Conservation (phyloP, 768 basidiomycete species). For the Tylopilus sp. region DNA sequence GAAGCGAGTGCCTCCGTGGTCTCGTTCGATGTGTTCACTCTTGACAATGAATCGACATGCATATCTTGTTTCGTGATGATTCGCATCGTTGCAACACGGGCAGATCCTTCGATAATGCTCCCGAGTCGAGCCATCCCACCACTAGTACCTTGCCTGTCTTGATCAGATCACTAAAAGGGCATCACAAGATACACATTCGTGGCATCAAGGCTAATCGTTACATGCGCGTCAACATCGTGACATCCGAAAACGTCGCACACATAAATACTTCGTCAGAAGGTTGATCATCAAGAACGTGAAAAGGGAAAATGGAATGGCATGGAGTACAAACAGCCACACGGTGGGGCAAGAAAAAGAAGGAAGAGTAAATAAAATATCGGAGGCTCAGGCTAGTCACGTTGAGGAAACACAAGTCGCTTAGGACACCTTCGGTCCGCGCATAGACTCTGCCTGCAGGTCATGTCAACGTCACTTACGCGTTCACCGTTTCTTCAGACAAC, state of each 20-base stretch:
- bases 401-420: not conserved
- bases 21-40: not conserved
- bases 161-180: not conserved
- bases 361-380: not conserved
- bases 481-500: constrained; percentile 10
- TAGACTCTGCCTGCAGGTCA: not conserved
- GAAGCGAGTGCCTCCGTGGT: not conserved
- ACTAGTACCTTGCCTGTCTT: too few relatives aligned
- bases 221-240: not conserved
- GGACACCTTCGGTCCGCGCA: not conserved
- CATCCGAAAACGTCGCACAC: not conserved
- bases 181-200: not conserved
- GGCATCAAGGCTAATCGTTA: not conserved
- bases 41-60: not conserved
- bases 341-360: not conserved
- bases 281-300: not conserved
- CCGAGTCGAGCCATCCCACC: too few relatives aligned
- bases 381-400: not conserved
- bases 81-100: too few relatives aligned
- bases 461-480: not conserved
- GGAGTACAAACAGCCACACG: not conserved
- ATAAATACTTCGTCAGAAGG: not conserved
- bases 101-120: too few relatives aligned
- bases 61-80: too few relatives aligned
- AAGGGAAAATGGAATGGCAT: not conserved